phyloP scores from a whole-genome alignment of 805 yeast genomes.

The Metschnikowia proteae region DNA sequence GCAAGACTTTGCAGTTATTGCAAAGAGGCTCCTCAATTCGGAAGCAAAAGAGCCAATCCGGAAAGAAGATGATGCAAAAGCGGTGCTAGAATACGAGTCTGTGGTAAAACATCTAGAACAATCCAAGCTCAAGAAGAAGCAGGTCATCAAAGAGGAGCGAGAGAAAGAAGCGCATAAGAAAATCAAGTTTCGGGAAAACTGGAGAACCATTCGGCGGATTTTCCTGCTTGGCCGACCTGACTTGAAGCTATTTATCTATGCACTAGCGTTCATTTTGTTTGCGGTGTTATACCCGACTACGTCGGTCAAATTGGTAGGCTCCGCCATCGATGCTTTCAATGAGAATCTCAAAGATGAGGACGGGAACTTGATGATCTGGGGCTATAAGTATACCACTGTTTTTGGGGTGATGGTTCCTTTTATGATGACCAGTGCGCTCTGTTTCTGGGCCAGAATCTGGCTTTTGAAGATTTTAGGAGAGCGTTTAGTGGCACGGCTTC shows the following conservation, averaged over 20 bases:
- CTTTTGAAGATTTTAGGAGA: constrained; percentile 38
- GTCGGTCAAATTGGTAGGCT: constrained; percentile 41
- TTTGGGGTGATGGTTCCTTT: constrained; percentile 43
- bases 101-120: constrained; percentile 29
- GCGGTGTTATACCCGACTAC: constrained; percentile 45
- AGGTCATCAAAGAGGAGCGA: constrained; percentile 30
- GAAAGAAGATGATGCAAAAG: not conserved
- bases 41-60: not conserved
- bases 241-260: constrained; percentile 33
- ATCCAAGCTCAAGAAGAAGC: constrained; percentile 23
- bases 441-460: constrained; percentile 48
- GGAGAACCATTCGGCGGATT: constrained; percentile 36
- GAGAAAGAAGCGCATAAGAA: constrained; percentile 21
- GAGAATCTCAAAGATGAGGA: constrained; percentile 31
- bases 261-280: constrained; percentile 39
- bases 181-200: constrained; percentile 31
- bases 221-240: constrained; percentile 39
- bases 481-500: constrained; percentile 40
- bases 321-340: constrained; percentile 42
- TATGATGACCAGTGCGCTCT: constrained; percentile 39
- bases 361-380: constrained; percentile 42
- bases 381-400: constrained; percentile 40
- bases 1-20: not conserved
- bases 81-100: constrained; percentile 10
- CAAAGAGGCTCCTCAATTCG: not conserved